These are phyloP conservation scores for Fusarium stilboides DNA, from an alignment of 2,329 filamentous ascomycete species.

Conservation along the genomic window DNA sequence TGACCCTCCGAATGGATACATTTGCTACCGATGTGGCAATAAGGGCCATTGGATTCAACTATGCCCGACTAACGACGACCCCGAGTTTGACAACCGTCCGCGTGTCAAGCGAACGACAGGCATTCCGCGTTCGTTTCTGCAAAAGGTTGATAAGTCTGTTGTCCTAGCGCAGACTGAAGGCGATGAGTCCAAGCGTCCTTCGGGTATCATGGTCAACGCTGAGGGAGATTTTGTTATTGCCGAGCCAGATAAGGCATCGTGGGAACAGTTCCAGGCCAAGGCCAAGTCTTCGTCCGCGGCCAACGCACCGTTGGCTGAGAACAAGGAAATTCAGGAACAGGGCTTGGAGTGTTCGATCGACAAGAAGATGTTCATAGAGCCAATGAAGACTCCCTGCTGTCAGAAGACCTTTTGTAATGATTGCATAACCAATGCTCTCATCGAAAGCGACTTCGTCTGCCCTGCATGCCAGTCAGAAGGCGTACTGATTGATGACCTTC, in stretches of 20 bases:
- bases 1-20: conserved; percentile 92
- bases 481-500: conserved; percentile 92
- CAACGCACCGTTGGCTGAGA: conserved; percentile 81
- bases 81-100: conserved; percentile 93
- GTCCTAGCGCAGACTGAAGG: conserved; percentile 81
- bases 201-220: conserved; percentile 96
- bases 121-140: conserved; percentile 94
- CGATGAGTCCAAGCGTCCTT: conserved; percentile 86
- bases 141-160: conserved; percentile 93
- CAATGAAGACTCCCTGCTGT: conserved; percentile 99
- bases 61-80: conserved; percentile 98
- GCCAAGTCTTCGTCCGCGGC: conserved; percentile 88
- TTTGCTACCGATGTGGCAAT: conserved; percentile 95
- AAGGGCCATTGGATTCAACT: conserved; percentile 99
- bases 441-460: conserved; percentile 98
- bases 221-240: conserved; percentile 98
- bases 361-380: conserved; percentile 97
- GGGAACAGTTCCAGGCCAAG: conserved; percentile 98
- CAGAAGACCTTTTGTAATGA: conserved; percentile 99
- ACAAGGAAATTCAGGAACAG: conserved; percentile 89
- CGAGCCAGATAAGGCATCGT: conserved; percentile 93
- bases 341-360: conserved; percentile 96
- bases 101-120: conserved; percentile 97
- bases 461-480: conserved; percentile 92
- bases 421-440: conserved; percentile 98